Evolutionary conservation across 306 rosid genomes (phyloP).

Genomic region (Amphicarpaea edgeworthii): DNA sequence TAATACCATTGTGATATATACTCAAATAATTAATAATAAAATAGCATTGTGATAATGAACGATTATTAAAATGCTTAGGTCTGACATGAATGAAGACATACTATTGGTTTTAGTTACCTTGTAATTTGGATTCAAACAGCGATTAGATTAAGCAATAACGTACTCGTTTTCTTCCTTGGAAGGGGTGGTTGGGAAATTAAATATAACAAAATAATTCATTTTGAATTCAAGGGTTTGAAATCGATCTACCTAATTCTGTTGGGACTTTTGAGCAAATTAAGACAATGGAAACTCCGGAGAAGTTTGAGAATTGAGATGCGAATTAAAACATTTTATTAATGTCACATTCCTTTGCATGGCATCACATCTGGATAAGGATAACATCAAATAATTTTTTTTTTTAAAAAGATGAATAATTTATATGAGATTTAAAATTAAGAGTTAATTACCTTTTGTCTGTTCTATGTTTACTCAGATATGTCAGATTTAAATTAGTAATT

Average conservation of each 20-base stretch:
- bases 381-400: conserved; percentile 1
- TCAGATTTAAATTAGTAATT: no score
- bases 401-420: neutral
- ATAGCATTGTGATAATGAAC: conserved; percentile 21
- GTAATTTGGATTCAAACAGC: conserved; percentile 33
- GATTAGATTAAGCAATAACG: conserved; percentile 22
- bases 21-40: neutral
- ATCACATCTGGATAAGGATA: conserved; percentile 33
- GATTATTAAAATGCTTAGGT: conserved; percentile 38
- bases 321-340: neutral
- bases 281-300: conserved; percentile 14
- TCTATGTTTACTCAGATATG: neutral
- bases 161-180: conserved; percentile 32
- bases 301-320: neutral
- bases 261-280: conserved; percentile 17
- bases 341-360: neutral
- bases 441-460: neutral
- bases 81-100: conserved; percentile 37
- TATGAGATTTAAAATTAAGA: neutral
- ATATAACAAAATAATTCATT: conserved; percentile 32
- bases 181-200: conserved; percentile 46
- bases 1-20: neutral
- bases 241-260: conserved; percentile 32
- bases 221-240: conserved; percentile 18
- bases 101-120: neutral